phyloP scores from a whole-genome alignment of 2,329 filamentous ascomycete species.

The Diplodia scrobiculata region DNA sequence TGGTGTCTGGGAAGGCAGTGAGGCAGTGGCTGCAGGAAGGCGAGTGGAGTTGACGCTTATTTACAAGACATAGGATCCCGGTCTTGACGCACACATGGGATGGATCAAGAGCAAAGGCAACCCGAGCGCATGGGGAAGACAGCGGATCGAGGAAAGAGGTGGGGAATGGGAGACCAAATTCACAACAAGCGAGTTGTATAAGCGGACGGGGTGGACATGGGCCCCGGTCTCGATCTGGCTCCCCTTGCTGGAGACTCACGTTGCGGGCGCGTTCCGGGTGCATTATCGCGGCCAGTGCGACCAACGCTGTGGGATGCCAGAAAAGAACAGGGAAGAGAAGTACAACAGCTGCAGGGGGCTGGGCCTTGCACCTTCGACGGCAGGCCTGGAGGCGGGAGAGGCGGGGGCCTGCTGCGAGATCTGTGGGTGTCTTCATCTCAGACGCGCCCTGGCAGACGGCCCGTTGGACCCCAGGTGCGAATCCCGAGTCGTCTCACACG shows the following conservation, averaged over 20 bases:
- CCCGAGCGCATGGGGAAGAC: neutral
- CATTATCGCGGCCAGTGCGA: slow-evolving; percentile 19
- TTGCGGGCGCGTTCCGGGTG: slow-evolving; percentile 12
- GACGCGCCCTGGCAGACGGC: neutral
- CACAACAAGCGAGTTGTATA: slow-evolving; percentile 1
- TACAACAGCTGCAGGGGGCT: neutral
- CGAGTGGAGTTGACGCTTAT: neutral
- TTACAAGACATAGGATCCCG: slow-evolving; percentile 5
- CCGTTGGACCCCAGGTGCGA: neutral
- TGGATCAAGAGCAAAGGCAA: neutral
- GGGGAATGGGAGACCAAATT: neutral
- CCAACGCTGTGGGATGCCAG: slow-evolving; percentile 11
- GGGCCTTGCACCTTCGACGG: neutral
- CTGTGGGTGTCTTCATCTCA: slow-evolving; percentile 19
- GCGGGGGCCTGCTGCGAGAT: slow-evolving; percentile 5
- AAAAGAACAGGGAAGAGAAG: slow-evolving; percentile 6
- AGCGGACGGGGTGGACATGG: neutral
- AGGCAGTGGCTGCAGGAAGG: neutral
- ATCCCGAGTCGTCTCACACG: neutral
- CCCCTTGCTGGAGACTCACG: slow-evolving; percentile 23
- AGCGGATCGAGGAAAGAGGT: neutral
- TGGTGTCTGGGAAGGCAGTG: too few species aligned
- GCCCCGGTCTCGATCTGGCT: neutral
- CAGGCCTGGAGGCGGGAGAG: neutral
- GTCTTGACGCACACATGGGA: neutral